Conservation (phyloP, 129 eudicot genomes). For the Centaurea solstitialis region DNA sequence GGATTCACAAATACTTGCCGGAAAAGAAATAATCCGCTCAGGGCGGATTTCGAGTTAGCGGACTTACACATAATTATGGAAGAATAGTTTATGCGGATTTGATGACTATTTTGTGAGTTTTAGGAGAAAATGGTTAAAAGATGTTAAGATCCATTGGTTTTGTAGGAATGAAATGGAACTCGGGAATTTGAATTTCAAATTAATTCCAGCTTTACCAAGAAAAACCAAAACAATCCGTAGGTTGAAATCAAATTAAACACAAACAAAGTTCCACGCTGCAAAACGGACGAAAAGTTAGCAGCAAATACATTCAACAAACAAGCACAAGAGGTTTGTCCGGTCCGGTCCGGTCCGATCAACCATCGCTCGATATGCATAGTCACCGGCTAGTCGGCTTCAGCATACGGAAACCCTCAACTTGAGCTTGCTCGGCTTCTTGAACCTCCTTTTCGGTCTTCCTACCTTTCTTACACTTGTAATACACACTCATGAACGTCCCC, state of each 20-base stretch:
- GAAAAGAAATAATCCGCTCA: too few relatives aligned
- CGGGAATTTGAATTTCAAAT: too few relatives aligned
- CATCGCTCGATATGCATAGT: background rate
- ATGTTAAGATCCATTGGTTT: too few relatives aligned
- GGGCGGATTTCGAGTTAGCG: too few relatives aligned
- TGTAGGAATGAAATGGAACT: too few relatives aligned
- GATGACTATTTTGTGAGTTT: too few relatives aligned
- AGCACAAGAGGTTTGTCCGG: background rate
- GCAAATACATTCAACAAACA: background rate
- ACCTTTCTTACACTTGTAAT: slow-evolving; percentile 90
- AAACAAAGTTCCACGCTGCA: slow-evolving; percentile 11
- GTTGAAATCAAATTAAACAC: slow-evolving; percentile 1
- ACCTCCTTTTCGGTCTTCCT: slow-evolving; percentile 95
- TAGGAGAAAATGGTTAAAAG: too few relatives aligned
- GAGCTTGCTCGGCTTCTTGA: slow-evolving; percentile 87
- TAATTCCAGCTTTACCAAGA: too few relatives aligned
- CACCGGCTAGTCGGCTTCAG: slow-evolving; percentile 44
- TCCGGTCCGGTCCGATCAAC: background rate
- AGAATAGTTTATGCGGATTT: too few relatives aligned
- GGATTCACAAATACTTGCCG: too few relatives aligned
- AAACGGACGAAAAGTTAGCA: background rate
- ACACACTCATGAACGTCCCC: slow-evolving; percentile 93
- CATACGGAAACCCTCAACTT: slow-evolving; percentile 64
- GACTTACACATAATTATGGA: too few relatives aligned
- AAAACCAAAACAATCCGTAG: background rate